Base-by-base conservation (phyloP, 2,329 filamentous ascomycete species). In the Incumbomyces delicatus region DNA sequence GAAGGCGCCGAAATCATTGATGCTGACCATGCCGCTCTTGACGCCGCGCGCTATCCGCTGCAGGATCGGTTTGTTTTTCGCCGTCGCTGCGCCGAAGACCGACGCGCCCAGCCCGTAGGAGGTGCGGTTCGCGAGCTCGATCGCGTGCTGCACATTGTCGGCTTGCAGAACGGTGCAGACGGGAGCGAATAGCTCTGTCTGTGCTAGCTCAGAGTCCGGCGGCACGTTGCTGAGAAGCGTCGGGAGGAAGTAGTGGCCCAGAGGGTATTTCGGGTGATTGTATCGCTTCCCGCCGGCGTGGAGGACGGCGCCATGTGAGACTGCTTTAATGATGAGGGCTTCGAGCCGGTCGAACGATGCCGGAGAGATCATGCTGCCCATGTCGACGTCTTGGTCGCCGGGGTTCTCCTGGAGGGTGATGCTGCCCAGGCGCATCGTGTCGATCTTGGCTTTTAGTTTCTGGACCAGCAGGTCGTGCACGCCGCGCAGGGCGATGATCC, bases 1-100 rank as follows among this genome's bases (percentile, higher is more conserved):
- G 65, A 81, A 95, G 22, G 81, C 83, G 16, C 83, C 92, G 60
- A 98, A 98, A 68, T 98, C 92, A 63, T 98, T 98, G 56, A 98
- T 78, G 18, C 87, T 81, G 0, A 96, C 86, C 85, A 95, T 95
- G 37, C 92, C 92, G 0, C 85, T 81, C 52, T 83, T 78, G 43
- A 95, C 74, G 18, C 79, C 77, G 16, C 66, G 66, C 1, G 90
- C 79, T n/a, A 45, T 37, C 3, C 18, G 32, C 8, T 27, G 22
- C 2, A 40, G 22, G 17, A 38, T 46, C 2, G n/a, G 29, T 16
- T 18, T 22, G 22, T 94, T 78, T 13, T 69, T 69, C 13, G 75
- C 66, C 1, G 72, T 70, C 47, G 77, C 74, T 50, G 82, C 76
- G 30, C 89, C 92, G 63, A 94, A 95, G 32, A 98, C 85, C 34